These are phyloP conservation scores for Neofusicoccum sp. DNA, from an alignment of 2,329 filamentous ascomycete genomes.

Conservation along the genomic window DNA sequence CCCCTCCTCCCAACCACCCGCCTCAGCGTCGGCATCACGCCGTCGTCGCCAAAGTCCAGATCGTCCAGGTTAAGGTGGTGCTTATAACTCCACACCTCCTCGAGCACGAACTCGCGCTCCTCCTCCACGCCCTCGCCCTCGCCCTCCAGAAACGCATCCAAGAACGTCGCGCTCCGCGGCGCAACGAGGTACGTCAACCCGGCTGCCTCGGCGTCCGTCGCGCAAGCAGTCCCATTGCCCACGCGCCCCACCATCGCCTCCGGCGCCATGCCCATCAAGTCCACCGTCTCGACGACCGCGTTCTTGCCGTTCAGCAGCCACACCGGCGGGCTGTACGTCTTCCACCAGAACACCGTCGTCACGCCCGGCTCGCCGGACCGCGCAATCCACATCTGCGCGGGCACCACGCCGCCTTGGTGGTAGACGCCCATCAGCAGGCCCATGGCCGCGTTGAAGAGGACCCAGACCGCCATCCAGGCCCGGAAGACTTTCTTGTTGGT, in stretches of 20 bases:
- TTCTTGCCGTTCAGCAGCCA: conserved; percentile 81
- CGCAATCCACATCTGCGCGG: conserved; percentile 74
- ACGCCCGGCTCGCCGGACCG: conserved; percentile 59
- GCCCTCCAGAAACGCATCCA: conserved; percentile 56
- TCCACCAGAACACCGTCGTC: conserved; percentile 75
- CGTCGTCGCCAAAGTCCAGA: conserved; percentile 76
- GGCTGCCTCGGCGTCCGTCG: conserved; percentile 47
- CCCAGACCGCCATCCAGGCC: conserved; percentile 62
- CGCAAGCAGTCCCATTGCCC: conserved; percentile 62
- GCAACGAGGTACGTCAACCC: conserved; percentile 61
- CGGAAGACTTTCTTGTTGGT: conserved; percentile 48
- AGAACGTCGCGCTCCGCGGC: conserved; percentile 69
- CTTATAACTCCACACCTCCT: conserved; percentile 69
- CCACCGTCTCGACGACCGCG: conserved; percentile 68
- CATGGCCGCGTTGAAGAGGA: conserved; percentile 68
- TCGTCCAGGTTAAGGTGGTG: conserved; percentile 78
- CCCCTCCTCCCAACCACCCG: conserved; percentile 61
- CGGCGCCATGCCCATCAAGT: conserved; percentile 73
- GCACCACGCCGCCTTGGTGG: conserved; percentile 78
- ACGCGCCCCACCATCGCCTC: conserved; percentile 63
- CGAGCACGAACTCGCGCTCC: conserved; percentile 58
- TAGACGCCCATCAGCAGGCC: conserved; percentile 78
- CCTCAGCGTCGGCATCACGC: conserved; percentile 69
- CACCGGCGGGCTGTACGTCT: conserved; percentile 79
- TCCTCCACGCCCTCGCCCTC: not conserved